phyloP scores from a whole-genome alignment of 768 basidiomycete species.

The Sarcodon aspratus region DNA sequence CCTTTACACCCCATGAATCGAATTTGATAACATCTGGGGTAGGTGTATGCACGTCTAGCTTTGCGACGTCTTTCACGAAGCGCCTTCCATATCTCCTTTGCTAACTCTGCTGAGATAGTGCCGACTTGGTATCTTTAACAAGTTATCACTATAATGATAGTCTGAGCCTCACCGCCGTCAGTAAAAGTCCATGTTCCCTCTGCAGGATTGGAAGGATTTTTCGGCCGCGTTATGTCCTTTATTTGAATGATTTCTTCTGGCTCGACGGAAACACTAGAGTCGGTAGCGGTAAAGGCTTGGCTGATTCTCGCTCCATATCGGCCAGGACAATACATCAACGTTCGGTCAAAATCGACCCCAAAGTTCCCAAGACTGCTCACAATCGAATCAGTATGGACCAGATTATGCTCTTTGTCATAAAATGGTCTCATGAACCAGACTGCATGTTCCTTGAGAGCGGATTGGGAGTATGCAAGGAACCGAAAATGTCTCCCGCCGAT shows the following conservation, averaged over 20 bases:
- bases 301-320: constrained; percentile 64
- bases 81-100: constrained; percentile 33
- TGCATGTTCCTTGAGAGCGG: constrained; percentile 48
- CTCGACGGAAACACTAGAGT: constrained; percentile 35
- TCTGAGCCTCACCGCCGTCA: constrained; percentile 29
- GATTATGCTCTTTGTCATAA: constrained; percentile 15
- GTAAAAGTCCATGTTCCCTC: constrained; percentile 40
- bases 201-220: background rate
- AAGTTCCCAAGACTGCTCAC: constrained; percentile 47
- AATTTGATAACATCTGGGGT: constrained; percentile 46
- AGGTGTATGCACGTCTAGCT: constrained; percentile 19
- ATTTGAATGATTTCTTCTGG: constrained; percentile 27
- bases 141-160: too few species aligned
- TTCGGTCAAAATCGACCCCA: constrained; percentile 28
- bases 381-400: constrained; percentile 35
- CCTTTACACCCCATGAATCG: constrained; percentile 34
- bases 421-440: constrained; percentile 60
- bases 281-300: constrained; percentile 68
- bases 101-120: constrained; percentile 43
- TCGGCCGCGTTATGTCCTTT: constrained; percentile 31
- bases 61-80: constrained; percentile 26
- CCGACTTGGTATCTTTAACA: constrained; percentile 26
- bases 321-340: constrained; percentile 49
- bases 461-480: constrained; percentile 67
- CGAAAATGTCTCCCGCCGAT: constrained; percentile 45